Base-by-base conservation (phyloP, 1,139 yeast genomes). In the Yamadazyma triangularis region DNA sequence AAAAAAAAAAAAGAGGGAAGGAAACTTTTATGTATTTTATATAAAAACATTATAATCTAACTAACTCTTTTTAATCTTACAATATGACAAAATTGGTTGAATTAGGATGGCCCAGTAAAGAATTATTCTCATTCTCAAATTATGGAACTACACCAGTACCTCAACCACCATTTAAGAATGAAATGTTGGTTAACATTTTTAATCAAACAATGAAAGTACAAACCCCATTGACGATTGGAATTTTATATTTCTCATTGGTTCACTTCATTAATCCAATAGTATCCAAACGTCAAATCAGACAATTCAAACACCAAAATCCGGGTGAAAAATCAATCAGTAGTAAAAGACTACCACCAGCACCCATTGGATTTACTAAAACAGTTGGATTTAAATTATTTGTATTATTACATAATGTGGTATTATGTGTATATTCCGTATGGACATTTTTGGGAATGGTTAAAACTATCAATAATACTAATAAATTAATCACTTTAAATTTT, bases 341-440 rank as follows among this genome's bases (percentile, higher is more conserved):
- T 10, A 68, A 60, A 50, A 58, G 51, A 44, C 60, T 75, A 33
- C 71, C 74, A 23, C 64, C 82, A 13, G 81, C 75, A 24, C 87
- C 89, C 2, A 64, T 62, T 38, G 42, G 56, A 14, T 58, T 81
- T 36, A 63, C 85, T 15, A 65, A 59, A 29, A 61, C 71, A 12
- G 36, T 44, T 2, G 28, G 57, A 19, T 81, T 81, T 65, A 73
- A 73, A 49, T 33, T 60, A 25, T 66, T 80, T 37, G 87, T 81
- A 12, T 53, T 80, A 13, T 46, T 75, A 25, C 91, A 81, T 57
- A 81, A 81, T 50, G 47, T 77, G 13, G 70, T 73, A 28, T 69
- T 81, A 29, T 80, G 87, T 50, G 55, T 64, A 18, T 81, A 80
- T 58, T 79, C 87, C 4, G 72, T 74, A 20, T 80, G 87, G 87